Percentiles rank a stretch among this genome's conserved stretches.
Conservation (phyloP, 805 yeast species). For the Candida takata region DNA sequence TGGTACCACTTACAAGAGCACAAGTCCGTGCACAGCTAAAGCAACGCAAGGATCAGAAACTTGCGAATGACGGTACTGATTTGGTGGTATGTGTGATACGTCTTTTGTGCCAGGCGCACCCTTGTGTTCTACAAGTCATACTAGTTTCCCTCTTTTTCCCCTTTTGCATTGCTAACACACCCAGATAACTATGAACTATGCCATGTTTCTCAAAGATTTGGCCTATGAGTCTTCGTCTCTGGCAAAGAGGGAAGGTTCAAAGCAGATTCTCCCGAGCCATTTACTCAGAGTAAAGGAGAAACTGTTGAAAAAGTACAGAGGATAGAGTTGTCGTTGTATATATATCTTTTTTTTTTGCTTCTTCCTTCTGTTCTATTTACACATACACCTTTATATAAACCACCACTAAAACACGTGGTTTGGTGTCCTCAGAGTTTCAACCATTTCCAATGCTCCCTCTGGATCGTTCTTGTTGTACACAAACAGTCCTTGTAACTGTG, state of each 20-base stretch:
- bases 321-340: too few species aligned
- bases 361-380: background rate
- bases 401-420: constrained; percentile 25
- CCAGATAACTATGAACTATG: constrained; percentile 38
- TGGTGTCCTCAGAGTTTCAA: constrained; percentile 31
- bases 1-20: constrained; percentile 14
- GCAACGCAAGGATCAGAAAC: constrained; percentile 15
- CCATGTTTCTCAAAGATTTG: constrained; percentile 35
- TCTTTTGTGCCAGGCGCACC: too few species aligned
- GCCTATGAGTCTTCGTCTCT: constrained; percentile 32
- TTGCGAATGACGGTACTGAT: constrained; percentile 35
- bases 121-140: too few species aligned
- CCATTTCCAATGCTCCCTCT: constrained; percentile 61
- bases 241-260: constrained; percentile 34
- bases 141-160: too few species aligned
- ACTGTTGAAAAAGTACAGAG: constrained; percentile 31
- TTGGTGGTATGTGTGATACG: constrained; percentile 27
- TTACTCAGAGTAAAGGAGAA: constrained; percentile 28
- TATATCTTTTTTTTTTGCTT: constrained; percentile 15
- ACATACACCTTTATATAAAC: background rate
- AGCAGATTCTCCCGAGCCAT: constrained; percentile 37
- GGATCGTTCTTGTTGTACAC: constrained; percentile 88
- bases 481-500: constrained; percentile 91
- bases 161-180: too few species aligned
- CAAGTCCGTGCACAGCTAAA: constrained; percentile 20